Conservation (phyloP, 257 asterid species). For the Jacaranda mimosifolia region DNA sequence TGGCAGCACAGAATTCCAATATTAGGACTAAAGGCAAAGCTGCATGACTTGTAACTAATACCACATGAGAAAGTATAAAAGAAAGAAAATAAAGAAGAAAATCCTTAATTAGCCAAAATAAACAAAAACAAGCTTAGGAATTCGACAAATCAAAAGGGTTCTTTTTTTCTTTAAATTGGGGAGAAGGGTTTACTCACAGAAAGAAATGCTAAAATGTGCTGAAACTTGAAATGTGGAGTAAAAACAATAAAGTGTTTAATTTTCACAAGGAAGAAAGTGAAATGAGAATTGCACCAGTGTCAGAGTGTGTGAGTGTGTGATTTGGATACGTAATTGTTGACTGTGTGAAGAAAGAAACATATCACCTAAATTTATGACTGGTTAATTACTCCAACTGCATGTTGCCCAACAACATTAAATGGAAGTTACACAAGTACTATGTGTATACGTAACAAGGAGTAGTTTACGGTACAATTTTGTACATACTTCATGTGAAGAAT, state of each 20-base stretch:
- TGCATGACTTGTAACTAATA: constrained; percentile 61
- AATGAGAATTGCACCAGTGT: constrained; percentile 21
- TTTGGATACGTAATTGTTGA: constrained; percentile 12
- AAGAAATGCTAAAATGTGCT: constrained; percentile 55
- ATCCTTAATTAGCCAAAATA: neutral
- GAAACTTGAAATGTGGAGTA: constrained; percentile 46
- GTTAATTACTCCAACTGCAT: no score
- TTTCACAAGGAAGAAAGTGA: constrained; percentile 17
- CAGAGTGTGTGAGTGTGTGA: neutral
- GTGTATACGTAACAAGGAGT: neutral
- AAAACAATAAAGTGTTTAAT: no score
- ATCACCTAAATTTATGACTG: constrained; percentile 46
- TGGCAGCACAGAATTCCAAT: constrained; percentile 79
- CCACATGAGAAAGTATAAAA: constrained; percentile 49
- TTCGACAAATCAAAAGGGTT: no score
- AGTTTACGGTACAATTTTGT: no score
- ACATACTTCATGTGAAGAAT: no score
- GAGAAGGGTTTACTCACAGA: constrained; percentile 55
- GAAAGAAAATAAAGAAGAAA: neutral
- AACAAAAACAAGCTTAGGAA: neutral
- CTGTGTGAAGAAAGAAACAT: constrained; percentile 37
- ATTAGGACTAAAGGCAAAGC: constrained; percentile 60
- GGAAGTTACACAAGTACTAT: neutral
- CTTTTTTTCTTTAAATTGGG: no score
- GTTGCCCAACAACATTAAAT: constrained; percentile 43